Conservation (phyloP, 1,284 basidiomycete species). For the Trametes sp. region DNA sequence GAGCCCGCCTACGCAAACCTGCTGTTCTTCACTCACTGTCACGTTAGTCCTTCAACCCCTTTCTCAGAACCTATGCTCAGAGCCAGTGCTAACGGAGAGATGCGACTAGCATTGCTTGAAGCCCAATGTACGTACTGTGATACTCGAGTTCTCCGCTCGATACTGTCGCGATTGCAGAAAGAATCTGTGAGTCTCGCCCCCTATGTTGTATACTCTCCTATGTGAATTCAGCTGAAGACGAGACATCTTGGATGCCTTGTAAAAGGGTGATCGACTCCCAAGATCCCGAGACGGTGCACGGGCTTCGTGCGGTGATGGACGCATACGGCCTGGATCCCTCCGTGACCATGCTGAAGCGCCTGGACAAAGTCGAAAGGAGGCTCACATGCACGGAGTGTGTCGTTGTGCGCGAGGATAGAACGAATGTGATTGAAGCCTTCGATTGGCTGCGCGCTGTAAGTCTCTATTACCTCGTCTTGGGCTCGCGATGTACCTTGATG, state of each 20-base stretch:
- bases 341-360: background rate
- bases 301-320: background rate
- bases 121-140: background rate
- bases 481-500: background rate
- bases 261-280: too few relatives aligned
- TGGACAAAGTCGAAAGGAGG: background rate
- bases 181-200: too few relatives aligned
- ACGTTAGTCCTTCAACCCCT: constrained; percentile 1
- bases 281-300: background rate
- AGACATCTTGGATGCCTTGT: too few relatives aligned
- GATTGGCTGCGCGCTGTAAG: background rate
- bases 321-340: background rate
- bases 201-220: too few relatives aligned
- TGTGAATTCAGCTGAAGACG: too few relatives aligned
- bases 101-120: constrained; percentile 16
- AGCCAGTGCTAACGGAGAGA: background rate
- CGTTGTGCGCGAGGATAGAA: background rate
- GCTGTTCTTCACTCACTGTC: constrained; percentile 21
- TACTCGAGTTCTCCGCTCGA: background rate
- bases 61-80: background rate
- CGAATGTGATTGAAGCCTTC: background rate
- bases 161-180: background rate
- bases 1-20: constrained; percentile 30
- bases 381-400: background rate
- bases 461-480: background rate